These are phyloP conservation scores for Pseudevernia furfuracea DNA, from an alignment of 495 filamentous ascomycete species.

Conservation along the genomic window DNA sequence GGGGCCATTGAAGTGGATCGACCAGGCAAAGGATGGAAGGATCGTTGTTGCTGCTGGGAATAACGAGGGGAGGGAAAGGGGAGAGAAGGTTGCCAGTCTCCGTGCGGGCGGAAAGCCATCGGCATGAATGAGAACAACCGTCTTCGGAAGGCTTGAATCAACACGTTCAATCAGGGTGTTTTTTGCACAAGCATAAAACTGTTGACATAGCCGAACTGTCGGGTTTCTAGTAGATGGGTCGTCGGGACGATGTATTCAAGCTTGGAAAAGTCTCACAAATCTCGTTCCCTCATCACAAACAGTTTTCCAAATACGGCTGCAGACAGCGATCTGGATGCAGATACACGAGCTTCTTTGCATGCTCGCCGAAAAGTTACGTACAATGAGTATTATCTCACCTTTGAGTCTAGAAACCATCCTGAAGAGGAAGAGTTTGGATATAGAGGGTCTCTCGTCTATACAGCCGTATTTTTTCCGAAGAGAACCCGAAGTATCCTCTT, in stretches of 20 bases:
- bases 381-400: neutral
- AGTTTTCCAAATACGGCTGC: too few relatives aligned
- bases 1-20: constrained; percentile 4
- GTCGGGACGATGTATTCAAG: too few relatives aligned
- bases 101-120: neutral
- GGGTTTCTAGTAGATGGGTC: too few relatives aligned
- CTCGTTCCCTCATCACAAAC: too few relatives aligned
- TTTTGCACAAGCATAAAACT: too few relatives aligned
- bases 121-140: neutral
- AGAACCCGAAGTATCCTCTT: neutral
- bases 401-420: neutral
- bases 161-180: neutral
- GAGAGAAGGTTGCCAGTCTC: constrained; percentile 14
- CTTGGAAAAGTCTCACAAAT: too few relatives aligned
- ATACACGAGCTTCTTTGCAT: neutral
- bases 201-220: too few relatives aligned
- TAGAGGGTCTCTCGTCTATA: neutral
- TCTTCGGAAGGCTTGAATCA: too few relatives aligned
- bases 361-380: neutral
- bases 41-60: constrained; percentile 9
- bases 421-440: neutral
- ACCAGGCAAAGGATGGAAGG: neutral
- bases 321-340: neutral
- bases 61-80: constrained; percentile 7
- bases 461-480: neutral